These are phyloP conservation scores for Akanthomyces uredinophilus DNA, from an alignment of 2,329 filamentous ascomycete species.

Conservation along the genomic window DNA sequence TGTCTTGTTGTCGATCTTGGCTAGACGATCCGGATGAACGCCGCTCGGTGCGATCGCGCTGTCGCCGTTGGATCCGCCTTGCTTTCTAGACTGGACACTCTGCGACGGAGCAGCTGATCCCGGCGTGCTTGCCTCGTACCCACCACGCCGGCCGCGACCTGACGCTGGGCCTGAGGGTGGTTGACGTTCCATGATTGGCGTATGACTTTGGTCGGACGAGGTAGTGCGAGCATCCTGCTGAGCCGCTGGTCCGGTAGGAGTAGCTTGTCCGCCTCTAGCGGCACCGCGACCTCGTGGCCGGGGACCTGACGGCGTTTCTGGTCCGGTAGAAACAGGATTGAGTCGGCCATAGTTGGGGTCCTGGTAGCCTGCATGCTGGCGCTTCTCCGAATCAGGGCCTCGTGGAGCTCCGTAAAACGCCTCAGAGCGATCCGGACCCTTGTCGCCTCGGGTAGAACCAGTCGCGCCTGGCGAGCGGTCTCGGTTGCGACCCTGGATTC, in stretches of 20 bases:
- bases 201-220: slow-evolving; percentile 35
- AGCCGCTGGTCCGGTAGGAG: slow-evolving; percentile 31
- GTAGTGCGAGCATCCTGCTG: slow-evolving; percentile 40
- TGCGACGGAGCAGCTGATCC: slow-evolving; percentile 29
- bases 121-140: slow-evolving; percentile 35
- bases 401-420: slow-evolving; percentile 33
- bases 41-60: slow-evolving; percentile 25
- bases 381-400: slow-evolving; percentile 47
- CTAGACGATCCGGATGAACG: slow-evolving; percentile 48
- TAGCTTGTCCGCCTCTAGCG: slow-evolving; percentile 31
- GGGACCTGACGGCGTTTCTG: slow-evolving; percentile 52
- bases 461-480: slow-evolving; percentile 28
- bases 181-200: slow-evolving; percentile 44
- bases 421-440: slow-evolving; percentile 33
- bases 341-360: slow-evolving; percentile 61
- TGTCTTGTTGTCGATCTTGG: slow-evolving; percentile 33
- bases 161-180: slow-evolving; percentile 51
- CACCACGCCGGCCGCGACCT: slow-evolving; percentile 41
- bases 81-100: slow-evolving; percentile 35
- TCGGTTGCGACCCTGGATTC: slow-evolving; percentile 28
- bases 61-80: slow-evolving; percentile 27
- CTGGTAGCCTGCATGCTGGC: slow-evolving; percentile 37
- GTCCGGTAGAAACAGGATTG: slow-evolving; percentile 44
- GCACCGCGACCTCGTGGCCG: slow-evolving; percentile 44
- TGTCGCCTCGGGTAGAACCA: slow-evolving; percentile 25